Evolutionary conservation across 805 yeast species (phyloP).

Genomic region (Teunomyces atbi): DNA sequence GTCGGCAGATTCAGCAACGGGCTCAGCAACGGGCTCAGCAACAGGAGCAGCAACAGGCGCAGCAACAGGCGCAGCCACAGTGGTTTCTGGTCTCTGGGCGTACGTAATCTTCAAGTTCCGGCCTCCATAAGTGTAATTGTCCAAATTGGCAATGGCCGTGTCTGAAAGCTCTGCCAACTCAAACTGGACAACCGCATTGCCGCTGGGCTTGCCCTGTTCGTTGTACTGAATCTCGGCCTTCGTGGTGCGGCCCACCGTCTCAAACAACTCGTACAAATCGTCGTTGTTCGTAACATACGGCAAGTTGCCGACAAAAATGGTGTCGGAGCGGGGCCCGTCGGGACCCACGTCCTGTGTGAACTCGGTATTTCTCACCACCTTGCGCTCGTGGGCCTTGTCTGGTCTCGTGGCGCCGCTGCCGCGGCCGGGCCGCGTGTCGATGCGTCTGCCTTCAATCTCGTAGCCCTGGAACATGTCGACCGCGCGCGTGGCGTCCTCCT

Average conservation of each 20-base stretch:
- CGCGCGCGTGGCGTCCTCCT: conserved; percentile 71
- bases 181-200: conserved; percentile 83
- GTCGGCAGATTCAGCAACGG: conserved; percentile 1
- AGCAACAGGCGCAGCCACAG: neutral
- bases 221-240: conserved; percentile 71
- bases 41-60: neutral
- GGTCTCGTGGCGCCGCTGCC: conserved; percentile 15
- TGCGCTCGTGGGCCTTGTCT: conserved; percentile 11
- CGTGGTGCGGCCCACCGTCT: conserved; percentile 72
- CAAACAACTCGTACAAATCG: conserved; percentile 82
- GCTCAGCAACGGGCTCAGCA: conserved; percentile 6
- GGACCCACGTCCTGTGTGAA: conserved; percentile 69
- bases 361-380: conserved; percentile 40
- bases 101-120: conserved; percentile 67
- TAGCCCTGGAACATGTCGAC: conserved; percentile 66
- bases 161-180: conserved; percentile 66
- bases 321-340: conserved; percentile 48
- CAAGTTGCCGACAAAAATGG: conserved; percentile 69
- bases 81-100: conserved; percentile 44
- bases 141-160: conserved; percentile 68
- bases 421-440: conserved; percentile 77
- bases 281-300: conserved; percentile 88
- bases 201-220: conserved; percentile 65
- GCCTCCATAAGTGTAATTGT: conserved; percentile 82
- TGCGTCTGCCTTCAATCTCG: conserved; percentile 68